Evolutionary conservation across 2,329 filamentous ascomycete genomes (phyloP).

Genomic region (Pochonia chlamydosporia): DNA sequence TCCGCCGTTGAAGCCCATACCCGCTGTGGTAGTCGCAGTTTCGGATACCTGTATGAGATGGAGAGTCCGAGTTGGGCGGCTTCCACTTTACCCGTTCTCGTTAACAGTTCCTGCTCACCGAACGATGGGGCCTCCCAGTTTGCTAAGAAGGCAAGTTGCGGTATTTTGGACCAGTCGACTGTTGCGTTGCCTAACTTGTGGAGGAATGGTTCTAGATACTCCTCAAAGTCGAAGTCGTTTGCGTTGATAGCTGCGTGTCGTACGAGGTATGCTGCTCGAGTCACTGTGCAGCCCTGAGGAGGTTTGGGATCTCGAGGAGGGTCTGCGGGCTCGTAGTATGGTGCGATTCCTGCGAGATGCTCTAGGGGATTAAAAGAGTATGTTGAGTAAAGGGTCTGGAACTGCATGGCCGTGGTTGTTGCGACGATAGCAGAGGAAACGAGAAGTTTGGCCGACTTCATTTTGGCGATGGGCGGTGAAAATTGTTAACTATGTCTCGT

Average conservation of each 20-base stretch:
- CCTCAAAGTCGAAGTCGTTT: constrained; percentile 53
- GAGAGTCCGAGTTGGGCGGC: constrained; percentile 54
- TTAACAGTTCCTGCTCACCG: constrained; percentile 53
- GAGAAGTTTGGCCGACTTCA: neutral
- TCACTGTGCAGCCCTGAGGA: constrained; percentile 45
- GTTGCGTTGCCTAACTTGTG: constrained; percentile 54
- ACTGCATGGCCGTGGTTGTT: neutral
- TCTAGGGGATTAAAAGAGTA: constrained; percentile 49
- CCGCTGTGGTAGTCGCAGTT: constrained; percentile 44
- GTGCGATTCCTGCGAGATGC: constrained; percentile 49
- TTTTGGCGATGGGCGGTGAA: neutral
- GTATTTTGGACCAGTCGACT: constrained; percentile 51
- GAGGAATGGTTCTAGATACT: constrained; percentile 51
- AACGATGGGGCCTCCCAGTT: constrained; percentile 52
- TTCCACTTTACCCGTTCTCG: constrained; percentile 54
- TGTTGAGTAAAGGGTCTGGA: constrained; percentile 31
- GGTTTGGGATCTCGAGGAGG: constrained; percentile 26
- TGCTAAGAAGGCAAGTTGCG: constrained; percentile 48
- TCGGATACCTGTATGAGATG: constrained; percentile 48
- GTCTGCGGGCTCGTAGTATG: constrained; percentile 51
- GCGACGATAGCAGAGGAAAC: neutral
- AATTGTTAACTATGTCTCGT: no score
- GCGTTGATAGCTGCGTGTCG: constrained; percentile 57
- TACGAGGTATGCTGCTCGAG: constrained; percentile 47
- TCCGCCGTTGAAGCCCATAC: constrained; percentile 61